These are phyloP conservation scores for Tricharina praecox DNA, from an alignment of 495 filamentous ascomycete genomes.

Conservation along the genomic window DNA sequence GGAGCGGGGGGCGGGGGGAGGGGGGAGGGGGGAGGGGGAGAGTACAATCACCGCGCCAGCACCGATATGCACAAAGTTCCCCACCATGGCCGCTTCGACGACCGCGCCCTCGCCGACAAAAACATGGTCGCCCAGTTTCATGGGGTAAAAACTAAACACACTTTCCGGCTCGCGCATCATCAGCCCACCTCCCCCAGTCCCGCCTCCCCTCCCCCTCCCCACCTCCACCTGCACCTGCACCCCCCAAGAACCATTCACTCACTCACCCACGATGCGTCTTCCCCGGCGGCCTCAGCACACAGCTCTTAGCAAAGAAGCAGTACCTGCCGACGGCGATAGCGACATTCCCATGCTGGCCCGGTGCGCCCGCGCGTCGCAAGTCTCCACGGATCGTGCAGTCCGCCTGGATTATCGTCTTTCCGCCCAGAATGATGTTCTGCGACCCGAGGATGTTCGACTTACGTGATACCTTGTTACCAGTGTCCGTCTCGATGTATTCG, in stretches of 20 bases:
- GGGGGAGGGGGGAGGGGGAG: background rate
- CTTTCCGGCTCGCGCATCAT: constrained; percentile 24
- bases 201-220: background rate
- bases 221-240: background rate
- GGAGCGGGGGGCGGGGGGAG: no score
- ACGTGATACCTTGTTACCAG: constrained; percentile 94
- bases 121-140: constrained; percentile 84
- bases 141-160: constrained; percentile 55
- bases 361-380: constrained; percentile 41
- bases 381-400: constrained; percentile 88
- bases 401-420: constrained; percentile 83
- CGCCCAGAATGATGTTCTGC: constrained; percentile 91
- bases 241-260: background rate
- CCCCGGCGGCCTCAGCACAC: constrained; percentile 58
- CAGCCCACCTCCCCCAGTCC: background rate
- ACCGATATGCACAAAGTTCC: constrained; percentile 70
- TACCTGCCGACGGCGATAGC: constrained; percentile 79
- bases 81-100: constrained; percentile 61
- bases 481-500: constrained; percentile 97
- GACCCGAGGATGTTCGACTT: constrained; percentile 79
- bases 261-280: constrained; percentile 49
- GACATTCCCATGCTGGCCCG: constrained; percentile 33
- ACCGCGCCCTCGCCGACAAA: constrained; percentile 60
- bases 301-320: constrained; percentile 60
- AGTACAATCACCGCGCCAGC: constrained; percentile 42